Evolutionary conservation across 768 basidiomycete species (phyloP).

Genomic region (Megacollybia marginata): DNA sequence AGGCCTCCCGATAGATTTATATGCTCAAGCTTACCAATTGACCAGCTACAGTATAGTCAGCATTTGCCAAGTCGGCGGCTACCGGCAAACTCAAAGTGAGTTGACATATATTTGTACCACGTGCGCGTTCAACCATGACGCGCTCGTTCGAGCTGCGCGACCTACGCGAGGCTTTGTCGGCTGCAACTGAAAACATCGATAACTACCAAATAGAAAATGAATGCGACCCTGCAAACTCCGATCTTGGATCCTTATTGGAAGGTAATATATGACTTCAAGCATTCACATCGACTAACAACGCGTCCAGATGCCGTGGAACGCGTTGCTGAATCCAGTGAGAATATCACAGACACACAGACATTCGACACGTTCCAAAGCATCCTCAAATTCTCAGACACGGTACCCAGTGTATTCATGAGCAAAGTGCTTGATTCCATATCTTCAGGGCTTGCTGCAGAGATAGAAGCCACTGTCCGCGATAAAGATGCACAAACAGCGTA

Average conservation of each 20-base stretch:
- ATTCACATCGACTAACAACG: not conserved
- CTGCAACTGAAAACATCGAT: not conserved
- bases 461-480: constrained; percentile 66
- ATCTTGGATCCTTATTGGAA: constrained; percentile 51
- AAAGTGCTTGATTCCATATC: constrained; percentile 84
- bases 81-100: no score
- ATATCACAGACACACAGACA: constrained; percentile 55
- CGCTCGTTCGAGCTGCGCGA: not conserved
- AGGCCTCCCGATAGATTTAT: no score
- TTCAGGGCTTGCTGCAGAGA: constrained; percentile 65
- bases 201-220: constrained; percentile 46
- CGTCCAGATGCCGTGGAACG: constrained; percentile 66
- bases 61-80: no score
- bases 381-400: constrained; percentile 62
- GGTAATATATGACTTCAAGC: constrained; percentile 23
- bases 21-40: no score
- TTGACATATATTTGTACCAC: no score
- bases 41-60: no score
- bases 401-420: constrained; percentile 62
- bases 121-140: not conserved
- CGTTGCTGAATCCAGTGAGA: constrained; percentile 72
- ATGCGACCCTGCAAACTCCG: constrained; percentile 52
- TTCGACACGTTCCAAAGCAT: constrained; percentile 82
- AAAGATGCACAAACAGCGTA: constrained; percentile 55
- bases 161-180: not conserved